Evolutionary conservation across 176 grass and related monocot species (phyloP).

Genomic region (barley (Hordeum vulgare)): DNA sequence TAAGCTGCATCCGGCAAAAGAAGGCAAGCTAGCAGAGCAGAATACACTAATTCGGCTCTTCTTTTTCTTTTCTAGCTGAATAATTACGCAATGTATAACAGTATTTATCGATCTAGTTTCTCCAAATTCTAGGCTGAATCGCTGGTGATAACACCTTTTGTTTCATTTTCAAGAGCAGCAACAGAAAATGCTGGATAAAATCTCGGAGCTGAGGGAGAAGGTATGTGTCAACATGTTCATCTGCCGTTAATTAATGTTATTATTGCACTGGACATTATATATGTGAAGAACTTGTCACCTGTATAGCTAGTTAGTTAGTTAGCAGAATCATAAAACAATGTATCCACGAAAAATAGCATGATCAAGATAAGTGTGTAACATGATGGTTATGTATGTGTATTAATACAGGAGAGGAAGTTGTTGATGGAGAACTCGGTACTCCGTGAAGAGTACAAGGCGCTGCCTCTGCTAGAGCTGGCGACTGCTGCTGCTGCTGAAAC

Average conservation of each 20-base stretch:
- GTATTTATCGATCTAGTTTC: neutral
- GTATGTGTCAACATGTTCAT: constrained; percentile 20
- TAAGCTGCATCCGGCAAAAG: constrained; percentile 49
- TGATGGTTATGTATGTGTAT: neutral
- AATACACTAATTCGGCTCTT: neutral
- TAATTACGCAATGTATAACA: neutral
- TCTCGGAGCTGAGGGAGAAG: constrained; percentile 58
- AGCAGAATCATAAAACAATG: neutral
- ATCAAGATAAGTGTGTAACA: neutral
- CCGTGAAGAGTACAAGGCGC: constrained; percentile 30
- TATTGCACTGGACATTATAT: neutral
- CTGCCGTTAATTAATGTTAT: neutral
- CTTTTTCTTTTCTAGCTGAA: neutral
- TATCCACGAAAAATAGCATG: neutral
- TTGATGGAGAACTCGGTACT: constrained; percentile 54
- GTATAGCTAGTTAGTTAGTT: neutral
- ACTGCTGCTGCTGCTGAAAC: neutral
- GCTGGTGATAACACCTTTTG: neutral
- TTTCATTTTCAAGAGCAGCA: constrained; percentile 29
- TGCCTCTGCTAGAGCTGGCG: constrained; percentile 27
- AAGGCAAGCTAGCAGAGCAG: constrained; percentile 38
- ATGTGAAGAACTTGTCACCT: neutral
- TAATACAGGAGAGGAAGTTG: constrained; percentile 47
- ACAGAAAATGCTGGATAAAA: constrained; percentile 51
- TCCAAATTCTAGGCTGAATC: neutral